Evolutionary conservation across 768 basidiomycete genomes (phyloP).

Genomic region (Mycena crocata): DNA sequence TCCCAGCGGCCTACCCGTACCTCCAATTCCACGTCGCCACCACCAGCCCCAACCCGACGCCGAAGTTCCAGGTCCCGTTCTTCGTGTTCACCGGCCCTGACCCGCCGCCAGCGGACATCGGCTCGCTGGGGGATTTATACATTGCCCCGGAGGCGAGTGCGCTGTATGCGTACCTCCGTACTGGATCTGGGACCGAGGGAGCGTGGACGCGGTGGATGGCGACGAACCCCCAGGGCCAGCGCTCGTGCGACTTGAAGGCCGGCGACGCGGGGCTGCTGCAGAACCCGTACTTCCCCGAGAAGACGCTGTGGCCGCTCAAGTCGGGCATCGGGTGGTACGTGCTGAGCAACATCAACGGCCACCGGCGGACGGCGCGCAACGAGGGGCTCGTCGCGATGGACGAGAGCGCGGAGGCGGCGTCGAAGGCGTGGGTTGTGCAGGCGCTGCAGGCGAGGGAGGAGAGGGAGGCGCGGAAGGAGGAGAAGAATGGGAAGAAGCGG

Average conservation of each 20-base stretch:
- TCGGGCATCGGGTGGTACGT: not conserved
- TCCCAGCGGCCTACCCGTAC: constrained; percentile 9
- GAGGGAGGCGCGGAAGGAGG: not conserved
- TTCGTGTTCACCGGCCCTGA: constrained; percentile 13
- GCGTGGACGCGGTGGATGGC: constrained; percentile 23
- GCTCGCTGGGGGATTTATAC: constrained; percentile 12
- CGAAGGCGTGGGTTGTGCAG: not conserved
- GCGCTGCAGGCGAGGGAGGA: not conserved
- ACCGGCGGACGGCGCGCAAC: not conserved
- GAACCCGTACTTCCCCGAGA: constrained; percentile 20
- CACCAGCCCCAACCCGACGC: too few species aligned
- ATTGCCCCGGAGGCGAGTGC: not conserved
- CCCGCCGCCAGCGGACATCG: constrained; percentile 17
- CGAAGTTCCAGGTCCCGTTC: constrained; percentile 11
- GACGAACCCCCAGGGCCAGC: not conserved
- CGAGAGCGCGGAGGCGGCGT: not conserved
- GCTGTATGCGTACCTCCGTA: constrained; percentile 15
- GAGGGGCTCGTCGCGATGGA: not conserved
- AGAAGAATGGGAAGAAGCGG: not conserved
- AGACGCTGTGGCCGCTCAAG: constrained; percentile 3
- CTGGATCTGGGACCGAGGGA: not conserved
- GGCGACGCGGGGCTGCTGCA: not conserved
- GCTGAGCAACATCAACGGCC: not conserved
- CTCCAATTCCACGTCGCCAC: not conserved
- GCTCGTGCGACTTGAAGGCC: not conserved